Evolutionary conservation across 2,329 filamentous ascomycete genomes (phyloP), one percentile per base, ranked within the genome.

Genomic region (Anisogramma anomala): DNA sequence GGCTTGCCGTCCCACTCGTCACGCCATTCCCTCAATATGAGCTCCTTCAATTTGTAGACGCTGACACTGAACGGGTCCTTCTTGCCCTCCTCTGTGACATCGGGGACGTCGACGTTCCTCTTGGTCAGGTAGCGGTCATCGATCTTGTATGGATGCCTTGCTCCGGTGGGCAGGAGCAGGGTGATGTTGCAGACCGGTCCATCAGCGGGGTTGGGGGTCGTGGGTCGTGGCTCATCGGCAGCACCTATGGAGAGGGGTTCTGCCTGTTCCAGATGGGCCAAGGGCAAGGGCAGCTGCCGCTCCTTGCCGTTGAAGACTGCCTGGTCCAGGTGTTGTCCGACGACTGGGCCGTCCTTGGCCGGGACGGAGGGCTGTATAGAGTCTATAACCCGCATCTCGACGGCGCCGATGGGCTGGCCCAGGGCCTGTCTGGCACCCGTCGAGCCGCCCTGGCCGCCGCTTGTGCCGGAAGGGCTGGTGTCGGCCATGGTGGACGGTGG

Each of bases 1-100:
- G 89, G 89, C 55, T 84, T 80, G 13, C 79, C 66, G 54, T 94
- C 88, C 89, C 89, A 95, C 57, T 95, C 85, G 53, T 79, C 80
- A 51, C 86, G 73, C 89, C 89, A 96, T 59, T 95, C 88, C 53
- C 85, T 74, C 66, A 91, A 74, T 57, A 96, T 94, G 55, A 95
- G 67, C 64, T 95, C 87, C 63, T 95, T 95, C 50, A 96, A 66
- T 3, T 85, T 94, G 58, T 95, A 94, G 37, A 94, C 82, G 51
- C 84, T 94, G 63, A 96, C 86, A 56, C 81, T 84, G 57, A 86
- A 88, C 1, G 87, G 87, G 56, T 95, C 86, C 49, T 74, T 71
- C 47, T 63, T 69, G 23, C 77, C 78, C 19, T 61, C 58, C 44
- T 72, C 69, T 8, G 69, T 74, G 49, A 74, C 63, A 23, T 80